Base-by-base conservation (phyloP, 164 flowering plant genomes). In the Amborella trichopoda region DNA sequence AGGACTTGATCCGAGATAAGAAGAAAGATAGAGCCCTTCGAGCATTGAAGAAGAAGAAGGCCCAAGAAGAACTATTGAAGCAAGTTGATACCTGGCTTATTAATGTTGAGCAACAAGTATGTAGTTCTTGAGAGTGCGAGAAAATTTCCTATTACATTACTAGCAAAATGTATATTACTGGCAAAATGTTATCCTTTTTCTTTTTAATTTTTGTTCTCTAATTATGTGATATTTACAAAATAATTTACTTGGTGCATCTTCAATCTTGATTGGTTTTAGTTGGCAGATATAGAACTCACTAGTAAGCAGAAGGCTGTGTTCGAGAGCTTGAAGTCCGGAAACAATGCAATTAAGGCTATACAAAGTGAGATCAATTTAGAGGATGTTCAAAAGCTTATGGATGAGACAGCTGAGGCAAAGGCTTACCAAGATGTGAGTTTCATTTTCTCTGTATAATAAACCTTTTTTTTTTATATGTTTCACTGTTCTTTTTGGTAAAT, bases 261-360 rank as follows among this genome's bases (percentile, higher is more conserved):
- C 20, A 16, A 38, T 38, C 6, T 38, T 20, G 28, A 50, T 58
- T 53, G 69, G 43, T 40, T 66, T 54, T 67, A 90, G 98, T 68
- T 90, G 72, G 76, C 80, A 69, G 98, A 90, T 72, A 81, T 90
- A 60, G 98, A 90, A 75, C 55, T 86, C 21, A 61, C 89, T 37
- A 86, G 96, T 76, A 90, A 83, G 66, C 98, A 86, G 64, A 83
- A 75, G 66, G 91, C 93, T 46, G 94, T 90, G 0, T 86, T 90
- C 68, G 96, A 86, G 48, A 90, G 98, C 62, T 60, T 90, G 55
- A 81, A 81, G 64, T 40, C 91, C 18, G 94, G 96, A 32, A 83
- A 44, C 52, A 66, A 66, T 63, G 98, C 96, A 24, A 77, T 90
- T 16, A 83, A 90, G 66, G 84, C 94, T 17, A 76, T 90, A 46